Evolutionary conservation across 108 stramenopile genomes (phyloP), one percentile per base, ranked within the genome.

Genomic region (Skeletonema tropicum): DNA sequence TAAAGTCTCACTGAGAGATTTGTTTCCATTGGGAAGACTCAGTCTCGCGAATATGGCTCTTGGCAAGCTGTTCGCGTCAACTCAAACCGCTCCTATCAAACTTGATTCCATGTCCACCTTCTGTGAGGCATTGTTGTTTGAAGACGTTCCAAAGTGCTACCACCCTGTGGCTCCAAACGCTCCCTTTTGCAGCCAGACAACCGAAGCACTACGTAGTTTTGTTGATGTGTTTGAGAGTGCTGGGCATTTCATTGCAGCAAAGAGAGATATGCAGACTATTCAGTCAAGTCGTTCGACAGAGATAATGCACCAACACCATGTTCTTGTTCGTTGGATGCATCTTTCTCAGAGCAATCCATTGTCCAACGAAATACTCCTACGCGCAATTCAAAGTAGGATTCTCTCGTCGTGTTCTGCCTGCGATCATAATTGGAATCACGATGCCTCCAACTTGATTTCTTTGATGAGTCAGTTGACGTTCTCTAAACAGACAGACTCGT

Each of bases 291-390:
- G 11, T 41, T 49, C 48, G 46, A n/a, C 10, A 55, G 64, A 42
- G 35, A 63, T 80, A 33, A 30, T 67, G 17, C 67, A 55, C 17
- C 80, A 81, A 48, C 80, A 81, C 63, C 60, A 81, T n/a, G 17
- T 75, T 17, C 36, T 81, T 9, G 26, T 81, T 60, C 57, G 73
- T 38, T 81, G 69, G 80, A 38, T 35, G 21, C 6, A 35, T 60
- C 10, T 39, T 38, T 64, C 41, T 38, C 36, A 29, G 19, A 74
- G 74, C 73, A 68, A 81, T 42, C 80, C 80, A 21, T 39, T 81
- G 23, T 66, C 74, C 17, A 75, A 75, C 33, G 80, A 81, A 75
- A 15, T 81, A 3, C 26, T 71, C 14, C 45, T 81, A 36, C 19
- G 60, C 26, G 60, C 71, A 35, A 26, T 81, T n/a, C 48, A 75